Conservation (phyloP, 495 filamentous ascomycete genomes). For the Lindgomyces ingoldianus region DNA sequence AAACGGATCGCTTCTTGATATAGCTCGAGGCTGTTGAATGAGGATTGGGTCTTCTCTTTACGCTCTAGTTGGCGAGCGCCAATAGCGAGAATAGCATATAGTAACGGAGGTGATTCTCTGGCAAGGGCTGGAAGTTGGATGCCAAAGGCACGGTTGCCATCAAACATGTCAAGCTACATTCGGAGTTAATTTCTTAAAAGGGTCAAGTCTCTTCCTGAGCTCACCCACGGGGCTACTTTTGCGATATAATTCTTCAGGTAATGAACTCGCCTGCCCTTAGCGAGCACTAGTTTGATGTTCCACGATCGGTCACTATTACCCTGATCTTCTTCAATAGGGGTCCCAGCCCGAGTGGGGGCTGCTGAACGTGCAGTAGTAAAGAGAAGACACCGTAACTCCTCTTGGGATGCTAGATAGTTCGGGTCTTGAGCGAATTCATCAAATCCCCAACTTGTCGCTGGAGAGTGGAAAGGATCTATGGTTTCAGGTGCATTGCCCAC, state of each 20-base stretch:
- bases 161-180: slow-evolving; percentile 52
- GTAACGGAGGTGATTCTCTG: slow-evolving; percentile 45
- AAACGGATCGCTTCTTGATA: slow-evolving; percentile 5
- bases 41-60: slow-evolving; percentile 44
- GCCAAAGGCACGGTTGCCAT: slow-evolving; percentile 50
- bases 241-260: slow-evolving; percentile 51
- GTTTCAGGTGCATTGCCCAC: background rate
- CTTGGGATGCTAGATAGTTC: slow-evolving; percentile 18
- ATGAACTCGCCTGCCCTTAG: slow-evolving; percentile 25
- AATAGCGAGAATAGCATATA: slow-evolving; percentile 50
- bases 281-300: slow-evolving; percentile 14
- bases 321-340: slow-evolving; percentile 1
- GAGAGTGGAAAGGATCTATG: slow-evolving; percentile 8
- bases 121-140: slow-evolving; percentile 48
- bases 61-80: slow-evolving; percentile 52
- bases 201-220: background rate
- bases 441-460: slow-evolving; percentile 3
- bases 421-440: slow-evolving; percentile 19
- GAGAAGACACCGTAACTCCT: slow-evolving; percentile 28
- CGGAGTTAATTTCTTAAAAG: background rate
- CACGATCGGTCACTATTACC: background rate
- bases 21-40: slow-evolving; percentile 49
- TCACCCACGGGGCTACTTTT: slow-evolving; percentile 49
- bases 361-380: slow-evolving; percentile 30
- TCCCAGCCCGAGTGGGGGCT: slow-evolving; percentile 12